Evolutionary conservation across 163 green algal species (phyloP), one percentile per base, ranked within the genome.

Genomic region (Chloromonas sp.): DNA sequence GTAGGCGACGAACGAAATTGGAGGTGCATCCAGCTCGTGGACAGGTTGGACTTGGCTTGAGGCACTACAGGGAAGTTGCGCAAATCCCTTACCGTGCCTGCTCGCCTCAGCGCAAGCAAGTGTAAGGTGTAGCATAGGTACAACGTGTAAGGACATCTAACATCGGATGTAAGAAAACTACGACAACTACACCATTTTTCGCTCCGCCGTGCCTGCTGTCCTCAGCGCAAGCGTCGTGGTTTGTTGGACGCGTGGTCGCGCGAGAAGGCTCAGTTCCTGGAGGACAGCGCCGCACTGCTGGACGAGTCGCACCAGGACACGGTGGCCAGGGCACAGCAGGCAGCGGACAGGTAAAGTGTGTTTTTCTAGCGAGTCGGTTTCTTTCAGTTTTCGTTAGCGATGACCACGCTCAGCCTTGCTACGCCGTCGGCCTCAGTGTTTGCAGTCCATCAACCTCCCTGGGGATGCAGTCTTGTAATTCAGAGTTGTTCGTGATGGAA

Each of bases 191-290:
- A 36, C 36, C 36, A 36, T 36, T 36, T 36, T 36, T 36, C 36
- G 36, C 66, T 76, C 66, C 66, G 66, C 66, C 11, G 5, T 8
- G 5, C 8, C 11, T 8, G 66, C 66, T 76, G 66, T 76, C 8
- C 66, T 76, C 81, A 60, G 79, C 85, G 87, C 3, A 83, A 82
- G 74, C 81, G 87, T 15, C 14, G 79, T 0, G 87, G 86, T 70
- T 60, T 87, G 60, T 58, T 61, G 5, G 85, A 89, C 77, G 83
- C 79, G 1, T 91, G 87, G 87, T 74, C 83, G n/a, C 83, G 85
- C 0, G 87, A 91, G 77, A 76, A 83, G 61, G 66, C 82, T 3
- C 81, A 86, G 81, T 91, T 91, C 81, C 66, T 91, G 15, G 85
- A 86, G 14, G 87, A 91, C 85, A 84, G 70, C 60, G 71, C 60